These are phyloP conservation scores for Mycogone perniciosa DNA, from an alignment of 2,329 filamentous ascomycete genomes.

Conservation along the genomic window DNA sequence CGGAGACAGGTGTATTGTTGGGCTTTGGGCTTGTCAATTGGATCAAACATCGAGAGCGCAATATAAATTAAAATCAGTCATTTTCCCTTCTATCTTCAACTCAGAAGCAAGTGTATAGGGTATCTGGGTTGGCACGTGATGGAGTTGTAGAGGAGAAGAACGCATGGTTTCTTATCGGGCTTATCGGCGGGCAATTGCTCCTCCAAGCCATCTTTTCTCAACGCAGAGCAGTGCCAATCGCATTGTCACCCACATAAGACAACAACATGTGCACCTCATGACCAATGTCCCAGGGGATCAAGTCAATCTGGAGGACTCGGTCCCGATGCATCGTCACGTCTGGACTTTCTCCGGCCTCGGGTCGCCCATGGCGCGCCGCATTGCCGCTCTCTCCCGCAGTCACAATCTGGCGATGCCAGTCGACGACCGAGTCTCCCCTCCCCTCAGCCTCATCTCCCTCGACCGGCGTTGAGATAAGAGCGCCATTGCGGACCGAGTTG, in stretches of 20 bases:
- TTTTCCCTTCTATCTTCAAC: not conserved
- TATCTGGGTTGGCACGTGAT: constrained; percentile 12
- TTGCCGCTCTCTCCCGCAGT: not conserved
- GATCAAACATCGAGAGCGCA: not conserved
- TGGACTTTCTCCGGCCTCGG: constrained; percentile 17
- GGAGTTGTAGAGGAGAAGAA: not conserved
- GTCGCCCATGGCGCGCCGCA: constrained; percentile 12
- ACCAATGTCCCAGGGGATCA: constrained; percentile 42
- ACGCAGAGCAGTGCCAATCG: not conserved
- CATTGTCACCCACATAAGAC: not conserved
- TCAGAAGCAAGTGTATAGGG: not conserved
- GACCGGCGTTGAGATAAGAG: constrained; percentile 10
- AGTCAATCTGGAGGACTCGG: constrained; percentile 36
- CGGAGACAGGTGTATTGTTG: not conserved
- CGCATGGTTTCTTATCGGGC: constrained; percentile 1
- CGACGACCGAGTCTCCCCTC: not conserved
- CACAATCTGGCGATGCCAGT: not conserved
- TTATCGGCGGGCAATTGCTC: constrained; percentile 5
- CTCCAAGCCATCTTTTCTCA: not conserved
- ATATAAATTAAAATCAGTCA: not conserved
- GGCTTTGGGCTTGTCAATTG: not conserved
- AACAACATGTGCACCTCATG: constrained; percentile 34
- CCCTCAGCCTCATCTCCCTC: not conserved
- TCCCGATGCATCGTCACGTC: constrained; percentile 26
- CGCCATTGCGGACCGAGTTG: not conserved